Percentiles rank a stretch among this genome's conserved stretches.
phyloP scores from a whole-genome alignment of 2,329 filamentous ascomycete genomes.

The Arthrobotrys megalospora region DNA sequence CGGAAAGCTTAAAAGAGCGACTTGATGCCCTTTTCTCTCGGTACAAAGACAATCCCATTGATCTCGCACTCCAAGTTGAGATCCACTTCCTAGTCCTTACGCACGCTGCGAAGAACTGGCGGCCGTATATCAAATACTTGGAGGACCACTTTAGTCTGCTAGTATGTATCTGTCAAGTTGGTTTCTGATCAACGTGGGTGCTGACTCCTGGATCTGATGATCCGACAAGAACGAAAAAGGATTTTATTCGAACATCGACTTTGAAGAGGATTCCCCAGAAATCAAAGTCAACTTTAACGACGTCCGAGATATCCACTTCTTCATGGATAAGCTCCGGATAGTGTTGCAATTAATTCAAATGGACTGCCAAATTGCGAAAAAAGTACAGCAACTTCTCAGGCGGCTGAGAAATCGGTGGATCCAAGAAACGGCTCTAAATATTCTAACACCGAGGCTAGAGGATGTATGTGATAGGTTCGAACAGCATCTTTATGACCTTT shows the following conservation, averaged over 20 bases:
- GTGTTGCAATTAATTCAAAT: constrained; percentile 42
- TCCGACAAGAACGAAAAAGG: constrained; percentile 20
- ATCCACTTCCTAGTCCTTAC: constrained; percentile 47
- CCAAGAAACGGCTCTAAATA: constrained; percentile 40
- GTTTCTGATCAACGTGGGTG: neutral
- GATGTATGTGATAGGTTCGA: constrained; percentile 56
- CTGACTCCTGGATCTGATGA: neutral
- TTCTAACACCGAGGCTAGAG: constrained; percentile 40
- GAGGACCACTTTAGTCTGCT: constrained; percentile 30
- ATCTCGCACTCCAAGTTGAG: constrained; percentile 50
- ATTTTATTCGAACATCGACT: constrained; percentile 9
- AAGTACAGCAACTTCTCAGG: constrained; percentile 47
- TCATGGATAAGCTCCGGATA: constrained; percentile 44
- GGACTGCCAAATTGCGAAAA: constrained; percentile 42
- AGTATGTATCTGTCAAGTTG: constrained; percentile 13
- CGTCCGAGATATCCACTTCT: constrained; percentile 27
- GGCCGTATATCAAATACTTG: constrained; percentile 49
- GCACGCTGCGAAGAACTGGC: constrained; percentile 43
- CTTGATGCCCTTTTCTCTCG: constrained; percentile 33
- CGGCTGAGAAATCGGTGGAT: constrained; percentile 48
- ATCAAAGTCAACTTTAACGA: constrained; percentile 11
- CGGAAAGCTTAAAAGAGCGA: constrained; percentile 47
- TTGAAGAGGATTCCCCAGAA: neutral
- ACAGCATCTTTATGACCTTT: constrained; percentile 52
- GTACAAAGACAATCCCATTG: constrained; percentile 49